phyloP scores from a whole-genome alignment of 768 basidiomycete genomes.

The Trametes maxima region DNA sequence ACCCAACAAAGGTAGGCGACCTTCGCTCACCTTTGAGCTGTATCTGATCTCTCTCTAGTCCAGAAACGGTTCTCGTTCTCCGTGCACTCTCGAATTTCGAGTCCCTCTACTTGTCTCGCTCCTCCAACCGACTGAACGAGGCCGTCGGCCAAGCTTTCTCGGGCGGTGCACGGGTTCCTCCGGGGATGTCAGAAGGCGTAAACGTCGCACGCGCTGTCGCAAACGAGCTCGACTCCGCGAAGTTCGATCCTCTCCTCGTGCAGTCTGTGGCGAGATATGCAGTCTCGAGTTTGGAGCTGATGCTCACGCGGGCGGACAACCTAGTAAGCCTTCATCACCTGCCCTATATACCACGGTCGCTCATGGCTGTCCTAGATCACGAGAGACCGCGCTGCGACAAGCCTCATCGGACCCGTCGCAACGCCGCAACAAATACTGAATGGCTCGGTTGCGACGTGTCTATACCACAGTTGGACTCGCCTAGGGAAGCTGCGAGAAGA shows the following conservation, averaged over 20 bases:
- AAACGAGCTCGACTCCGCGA: conserved; percentile 92
- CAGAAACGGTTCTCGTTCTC: conserved; percentile 89
- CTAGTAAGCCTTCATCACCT: conserved; percentile 54
- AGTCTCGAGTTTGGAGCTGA: conserved; percentile 65
- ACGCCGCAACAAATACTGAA: conserved; percentile 82
- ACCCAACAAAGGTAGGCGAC: conserved; percentile 75
- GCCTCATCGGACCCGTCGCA: conserved; percentile 73
- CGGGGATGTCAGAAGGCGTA: conserved; percentile 74
- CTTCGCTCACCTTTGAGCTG: not conserved
- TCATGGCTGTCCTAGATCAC: conserved; percentile 49
- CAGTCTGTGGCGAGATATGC: conserved; percentile 77
- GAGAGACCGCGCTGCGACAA: conserved; percentile 77
- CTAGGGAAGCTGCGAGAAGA: conserved; percentile 69
- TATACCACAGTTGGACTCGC: conserved; percentile 76
- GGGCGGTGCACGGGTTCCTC: conserved; percentile 67
- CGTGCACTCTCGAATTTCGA: conserved; percentile 86
- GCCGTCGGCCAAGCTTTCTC: conserved; percentile 76
- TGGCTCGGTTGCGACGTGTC: conserved; percentile 71
- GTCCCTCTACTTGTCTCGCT: conserved; percentile 83
- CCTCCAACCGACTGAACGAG: conserved; percentile 83
- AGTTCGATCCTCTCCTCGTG: conserved; percentile 89
- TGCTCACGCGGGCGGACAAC: conserved; percentile 63
- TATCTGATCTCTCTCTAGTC: conserved; percentile 46
- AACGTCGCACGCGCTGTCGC: conserved; percentile 75
- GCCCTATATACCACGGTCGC: not conserved